phyloP scores from a whole-genome alignment of 2,329 filamentous ascomycete genomes.

The Colletotrichum spinosum region DNA sequence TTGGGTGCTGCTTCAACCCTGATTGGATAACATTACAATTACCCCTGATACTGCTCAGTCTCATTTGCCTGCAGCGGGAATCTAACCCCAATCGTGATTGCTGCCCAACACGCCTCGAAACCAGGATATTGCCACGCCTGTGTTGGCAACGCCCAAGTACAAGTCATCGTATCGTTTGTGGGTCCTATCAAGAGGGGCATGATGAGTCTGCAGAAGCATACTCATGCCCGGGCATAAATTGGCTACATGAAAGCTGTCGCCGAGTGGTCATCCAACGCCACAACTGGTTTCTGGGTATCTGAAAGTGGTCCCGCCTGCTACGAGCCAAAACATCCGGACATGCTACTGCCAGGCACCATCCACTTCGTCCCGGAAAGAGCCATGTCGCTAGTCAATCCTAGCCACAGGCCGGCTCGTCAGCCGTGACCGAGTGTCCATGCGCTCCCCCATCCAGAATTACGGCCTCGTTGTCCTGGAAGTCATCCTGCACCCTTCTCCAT shows the following conservation, averaged over 20 bases:
- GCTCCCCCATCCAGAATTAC: slow-evolving; percentile 69
- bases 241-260: too few species aligned
- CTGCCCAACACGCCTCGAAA: slow-evolving; percentile 3
- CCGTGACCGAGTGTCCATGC: slow-evolving; percentile 51
- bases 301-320: background rate
- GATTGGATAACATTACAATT: slow-evolving; percentile 7
- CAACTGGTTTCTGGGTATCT: background rate
- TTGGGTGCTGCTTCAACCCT: background rate
- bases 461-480: slow-evolving; percentile 67
- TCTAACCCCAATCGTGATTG: background rate
- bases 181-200: too few species aligned
- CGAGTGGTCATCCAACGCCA: too few species aligned
- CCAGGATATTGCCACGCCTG: too few species aligned
- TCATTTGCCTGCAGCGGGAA: too few species aligned
- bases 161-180: too few species aligned
- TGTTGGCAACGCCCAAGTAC: too few species aligned
- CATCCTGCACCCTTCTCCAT: slow-evolving; percentile 73
- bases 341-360: too few species aligned
- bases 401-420: slow-evolving; percentile 56
- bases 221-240: too few species aligned
- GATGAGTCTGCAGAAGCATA: too few species aligned
- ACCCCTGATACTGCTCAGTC: background rate
- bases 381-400: slow-evolving; percentile 29
- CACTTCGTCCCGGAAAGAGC: background rate
- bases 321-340: too few species aligned